These are phyloP conservation scores for Halophytophthora polymorphica DNA, from an alignment of 352 stramenopile genomes.

Conservation along the genomic window DNA sequence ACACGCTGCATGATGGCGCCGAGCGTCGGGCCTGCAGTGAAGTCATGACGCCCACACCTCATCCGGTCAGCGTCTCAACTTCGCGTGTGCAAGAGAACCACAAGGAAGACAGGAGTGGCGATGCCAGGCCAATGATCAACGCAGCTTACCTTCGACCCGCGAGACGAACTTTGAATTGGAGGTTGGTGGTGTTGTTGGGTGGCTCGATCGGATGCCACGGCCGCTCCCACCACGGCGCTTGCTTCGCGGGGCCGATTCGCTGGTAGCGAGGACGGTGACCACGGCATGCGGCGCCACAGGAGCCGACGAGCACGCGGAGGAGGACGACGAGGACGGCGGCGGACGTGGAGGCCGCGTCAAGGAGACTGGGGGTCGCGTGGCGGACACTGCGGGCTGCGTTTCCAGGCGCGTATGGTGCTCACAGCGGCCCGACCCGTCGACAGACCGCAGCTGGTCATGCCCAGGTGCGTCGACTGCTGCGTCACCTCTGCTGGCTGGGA, in stretches of 20 bases:
- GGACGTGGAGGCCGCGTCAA: no score
- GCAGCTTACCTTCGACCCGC: conserved; percentile 19
- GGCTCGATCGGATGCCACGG: not conserved
- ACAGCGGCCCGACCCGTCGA: no score
- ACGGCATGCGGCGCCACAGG: no score
- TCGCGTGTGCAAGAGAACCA: not conserved
- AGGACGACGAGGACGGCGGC: not conserved
- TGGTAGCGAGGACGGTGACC: not conserved
- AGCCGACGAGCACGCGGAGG: not conserved
- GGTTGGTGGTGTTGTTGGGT: conserved; percentile 7
- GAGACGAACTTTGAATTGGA: conserved; percentile 4
- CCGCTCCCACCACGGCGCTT: not conserved
- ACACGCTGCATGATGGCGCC: conserved; percentile 51
- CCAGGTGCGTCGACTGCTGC: conserved; percentile 1
- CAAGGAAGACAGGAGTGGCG: not conserved
- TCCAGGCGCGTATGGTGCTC: no score
- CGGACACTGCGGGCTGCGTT: no score
- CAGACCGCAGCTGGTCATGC: no score
- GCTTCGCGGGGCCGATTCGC: conserved; percentile 10
- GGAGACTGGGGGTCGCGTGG: no score
- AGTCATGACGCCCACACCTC: conserved; percentile 5
- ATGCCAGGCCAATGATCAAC: not conserved
- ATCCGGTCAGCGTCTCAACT: not conserved
- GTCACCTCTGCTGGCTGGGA: not conserved
- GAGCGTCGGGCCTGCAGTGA: conserved; percentile 44